Evolutionary conservation across 345 rosid genomes (phyloP).

Genomic region (Gossypium rotundifolium): DNA sequence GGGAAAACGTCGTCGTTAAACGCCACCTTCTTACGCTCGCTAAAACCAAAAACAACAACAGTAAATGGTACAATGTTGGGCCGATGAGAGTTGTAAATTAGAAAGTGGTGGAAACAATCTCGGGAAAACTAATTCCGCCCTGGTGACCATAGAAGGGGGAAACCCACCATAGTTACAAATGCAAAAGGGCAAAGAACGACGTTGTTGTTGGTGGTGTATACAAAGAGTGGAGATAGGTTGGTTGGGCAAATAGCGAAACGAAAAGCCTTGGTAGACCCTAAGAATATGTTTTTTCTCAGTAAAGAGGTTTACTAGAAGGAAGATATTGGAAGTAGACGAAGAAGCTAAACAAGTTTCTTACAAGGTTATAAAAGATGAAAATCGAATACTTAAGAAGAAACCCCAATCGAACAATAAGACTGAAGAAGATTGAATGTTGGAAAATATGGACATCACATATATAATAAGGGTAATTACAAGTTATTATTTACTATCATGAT

Average conservation of each 20-base stretch:
- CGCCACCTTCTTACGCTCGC: too few relatives aligned
- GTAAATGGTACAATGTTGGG: conserved; percentile 35
- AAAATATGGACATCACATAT: too few relatives aligned
- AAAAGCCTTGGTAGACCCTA: conserved; percentile 95
- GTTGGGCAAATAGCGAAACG: conserved; percentile 97
- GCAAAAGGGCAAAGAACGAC: conserved; percentile 95
- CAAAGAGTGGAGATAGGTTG: conserved; percentile 74
- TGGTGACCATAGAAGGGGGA: conserved; percentile 97
- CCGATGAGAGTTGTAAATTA: conserved; percentile 62
- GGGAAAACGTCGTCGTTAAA: too few relatives aligned
- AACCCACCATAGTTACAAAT: conserved; percentile 89
- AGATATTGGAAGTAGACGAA: conserved; percentile 86
- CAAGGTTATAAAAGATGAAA: conserved; percentile 76
- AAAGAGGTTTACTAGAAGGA: conserved; percentile 95
- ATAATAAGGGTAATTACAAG: too few relatives aligned
- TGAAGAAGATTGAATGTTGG: too few relatives aligned
- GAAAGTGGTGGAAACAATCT: conserved; percentile 88
- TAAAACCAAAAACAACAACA: background rate
- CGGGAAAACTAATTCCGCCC: conserved; percentile 92
- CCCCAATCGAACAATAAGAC: too few relatives aligned
- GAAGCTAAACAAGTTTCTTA: conserved; percentile 93
- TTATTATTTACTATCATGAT: too few relatives aligned
- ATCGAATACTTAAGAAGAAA: background rate
- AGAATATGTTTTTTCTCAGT: conserved; percentile 90
- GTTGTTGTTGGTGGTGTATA: conserved; percentile 90